Base-by-base conservation (phyloP, 495 filamentous ascomycete species). In the Penicillium silybi region DNA sequence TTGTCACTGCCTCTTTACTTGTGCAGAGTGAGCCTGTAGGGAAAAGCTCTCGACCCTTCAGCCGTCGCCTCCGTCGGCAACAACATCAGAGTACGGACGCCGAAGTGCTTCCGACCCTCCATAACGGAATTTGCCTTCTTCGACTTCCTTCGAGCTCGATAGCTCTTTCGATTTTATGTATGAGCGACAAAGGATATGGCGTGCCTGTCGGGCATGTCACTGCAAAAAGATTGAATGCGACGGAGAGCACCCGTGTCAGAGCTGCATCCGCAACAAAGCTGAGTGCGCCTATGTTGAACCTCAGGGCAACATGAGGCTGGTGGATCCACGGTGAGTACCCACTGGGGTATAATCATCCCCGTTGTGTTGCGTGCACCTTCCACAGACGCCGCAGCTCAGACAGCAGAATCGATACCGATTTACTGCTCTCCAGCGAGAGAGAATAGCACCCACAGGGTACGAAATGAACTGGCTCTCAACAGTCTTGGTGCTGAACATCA, bases 141-240 rank as follows among this genome's bases (percentile, higher is more conserved):
- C 29, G 13, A 32, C 29, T 32, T 13, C 8, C 29, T 32, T 32
- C 29, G 22, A 23, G 6, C 6, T 2, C 22, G 8, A 32, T 32
- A 13, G 3, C 11, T 10, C 29, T 13, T 32, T n/a, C 17, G 7
- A 23, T 19, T 9, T 13, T 9, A 56, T 56, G 54, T 56, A 56
- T 15, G 54, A 56, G 23, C 64, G 68, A 2, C 52, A 67, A 29
- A 52, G 66, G 3, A 66, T 68, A 26, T 69, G 64, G 45, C 60
- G 64, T 43, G 68, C 64, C 6, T 69, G 68, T 41, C 54, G 58
- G 34, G 41, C 54, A 41, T 61, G 58, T 48, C 58, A 54, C n/a
- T 44, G 49, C 26, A 54, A 52, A 34, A 61, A 61, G 34, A 42
- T 53, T 43, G 58, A 61, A 42, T 57, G 58, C 35, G 54, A 61